These are phyloP conservation scores for Rhizopogon roseolus DNA, from an alignment of 768 basidiomycete genomes.

Conservation along the genomic window DNA sequence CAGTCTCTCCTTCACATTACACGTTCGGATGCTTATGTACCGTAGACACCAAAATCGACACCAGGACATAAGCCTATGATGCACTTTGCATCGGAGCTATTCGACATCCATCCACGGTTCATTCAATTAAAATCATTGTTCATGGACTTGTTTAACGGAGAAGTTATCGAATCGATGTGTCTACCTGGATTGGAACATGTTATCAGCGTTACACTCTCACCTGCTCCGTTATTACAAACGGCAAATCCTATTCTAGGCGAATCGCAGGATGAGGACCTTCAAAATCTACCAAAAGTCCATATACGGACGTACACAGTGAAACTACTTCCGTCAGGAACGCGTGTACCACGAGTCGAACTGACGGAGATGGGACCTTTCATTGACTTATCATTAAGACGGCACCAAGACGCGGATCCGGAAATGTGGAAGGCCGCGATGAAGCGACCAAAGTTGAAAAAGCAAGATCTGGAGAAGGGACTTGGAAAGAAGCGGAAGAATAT, in stretches of 20 bases:
- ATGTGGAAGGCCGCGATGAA: slow-evolving; percentile 76
- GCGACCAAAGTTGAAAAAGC: slow-evolving; percentile 84
- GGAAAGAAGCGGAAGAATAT: slow-evolving; percentile 95
- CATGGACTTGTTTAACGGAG: slow-evolving; percentile 86
- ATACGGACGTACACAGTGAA: slow-evolving; percentile 81
- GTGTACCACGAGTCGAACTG: slow-evolving; percentile 78
- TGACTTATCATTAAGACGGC: slow-evolving; percentile 75
- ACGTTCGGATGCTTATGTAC: background rate
- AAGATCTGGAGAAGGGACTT: slow-evolving; percentile 77
- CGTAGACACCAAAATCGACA: slow-evolving; percentile 81
- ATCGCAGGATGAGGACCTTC: slow-evolving; percentile 32
- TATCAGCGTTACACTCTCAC: slow-evolving; percentile 74
- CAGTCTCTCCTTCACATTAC: slow-evolving; percentile 15
- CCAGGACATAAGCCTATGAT: slow-evolving; percentile 88
- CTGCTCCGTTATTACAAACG: slow-evolving; percentile 53
- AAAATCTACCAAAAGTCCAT: slow-evolving; percentile 75
- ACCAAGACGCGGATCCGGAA: slow-evolving; percentile 72
- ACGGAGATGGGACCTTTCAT: slow-evolving; percentile 89
- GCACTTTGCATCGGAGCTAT: slow-evolving; percentile 94
- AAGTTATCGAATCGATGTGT: slow-evolving; percentile 78
- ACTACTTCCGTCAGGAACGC: slow-evolving; percentile 70
- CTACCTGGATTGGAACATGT: slow-evolving; percentile 84
- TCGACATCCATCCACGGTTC: slow-evolving; percentile 91
- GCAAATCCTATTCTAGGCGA: slow-evolving; percentile 17
- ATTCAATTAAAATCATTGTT: slow-evolving; percentile 89